Conservation (phyloP, 2,329 filamentous ascomycete species). For the Fusarium oxysporum region DNA sequence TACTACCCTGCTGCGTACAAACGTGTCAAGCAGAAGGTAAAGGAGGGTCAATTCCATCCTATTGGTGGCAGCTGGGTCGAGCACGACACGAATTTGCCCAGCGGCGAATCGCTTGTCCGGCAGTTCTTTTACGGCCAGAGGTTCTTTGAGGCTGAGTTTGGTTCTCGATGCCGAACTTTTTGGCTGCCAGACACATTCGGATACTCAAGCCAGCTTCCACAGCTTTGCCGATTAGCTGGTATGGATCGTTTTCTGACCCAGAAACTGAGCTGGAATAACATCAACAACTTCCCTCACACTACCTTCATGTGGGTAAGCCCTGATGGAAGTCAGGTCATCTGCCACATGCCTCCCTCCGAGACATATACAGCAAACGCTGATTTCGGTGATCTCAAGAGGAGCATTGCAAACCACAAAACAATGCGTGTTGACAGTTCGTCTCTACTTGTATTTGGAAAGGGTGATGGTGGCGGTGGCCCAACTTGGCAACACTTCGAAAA, state of each 20-base stretch:
- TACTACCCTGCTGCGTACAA: conserved; percentile 90
- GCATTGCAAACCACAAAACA: conserved; percentile 92
- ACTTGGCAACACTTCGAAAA: conserved; percentile 96
- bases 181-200: conserved; percentile 99
- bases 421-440: conserved; percentile 93
- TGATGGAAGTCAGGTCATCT: conserved; percentile 95
- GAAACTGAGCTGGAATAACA: conserved; percentile 99
- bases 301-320: conserved; percentile 99
- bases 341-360: conserved; percentile 96
- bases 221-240: conserved; percentile 91
- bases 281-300: conserved; percentile 98
- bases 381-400: conserved; percentile 93
- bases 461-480: conserved; percentile 94
- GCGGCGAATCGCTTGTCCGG: conserved; percentile 90
- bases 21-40: conserved; percentile 90
- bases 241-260: conserved; percentile 98
- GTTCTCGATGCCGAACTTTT: conserved; percentile 88
- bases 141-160: conserved; percentile 94
- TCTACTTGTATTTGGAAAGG: conserved; percentile 93
- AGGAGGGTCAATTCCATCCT: conserved; percentile 90
- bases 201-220: conserved; percentile 93
- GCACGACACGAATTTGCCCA: conserved; percentile 97
- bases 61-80: conserved; percentile 99
- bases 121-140: conserved; percentile 97
- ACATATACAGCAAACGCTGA: conserved; percentile 96